phyloP scores from a whole-genome alignment of 129 eudicot genomes.

The Artemisia argyi region DNA sequence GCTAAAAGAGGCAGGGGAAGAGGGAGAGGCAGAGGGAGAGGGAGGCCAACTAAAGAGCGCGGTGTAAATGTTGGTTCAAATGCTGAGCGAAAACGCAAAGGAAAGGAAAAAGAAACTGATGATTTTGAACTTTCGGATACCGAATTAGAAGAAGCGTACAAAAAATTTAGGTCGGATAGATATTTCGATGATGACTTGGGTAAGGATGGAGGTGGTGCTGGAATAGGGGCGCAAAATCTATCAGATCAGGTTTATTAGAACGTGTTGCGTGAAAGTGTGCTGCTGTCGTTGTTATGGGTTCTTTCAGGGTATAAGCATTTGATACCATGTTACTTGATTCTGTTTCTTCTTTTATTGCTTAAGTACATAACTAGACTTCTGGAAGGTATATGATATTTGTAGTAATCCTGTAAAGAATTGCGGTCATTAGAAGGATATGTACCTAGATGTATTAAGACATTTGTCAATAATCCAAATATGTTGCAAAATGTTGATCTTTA shows the following conservation, averaged over 20 bases:
- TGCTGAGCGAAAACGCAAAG: not conserved
- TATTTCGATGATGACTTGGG: not conserved
- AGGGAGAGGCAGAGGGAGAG: not conserved
- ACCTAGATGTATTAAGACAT: too few relatives aligned
- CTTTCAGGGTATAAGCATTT: not conserved
- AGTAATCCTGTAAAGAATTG: too few relatives aligned
- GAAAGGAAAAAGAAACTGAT: conserved; percentile 1
- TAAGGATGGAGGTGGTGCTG: not conserved
- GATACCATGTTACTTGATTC: too few relatives aligned
- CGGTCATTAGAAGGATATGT: too few relatives aligned
- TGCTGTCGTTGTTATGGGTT: not conserved
- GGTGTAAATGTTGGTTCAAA: not conserved
- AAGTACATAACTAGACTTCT: too few relatives aligned
- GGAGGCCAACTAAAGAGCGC: not conserved
- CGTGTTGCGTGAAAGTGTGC: not conserved
- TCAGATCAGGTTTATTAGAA: not conserved
- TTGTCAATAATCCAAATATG: too few relatives aligned
- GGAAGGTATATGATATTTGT: too few relatives aligned
- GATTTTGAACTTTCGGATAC: not conserved
- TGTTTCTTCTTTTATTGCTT: too few relatives aligned
- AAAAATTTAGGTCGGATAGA: not conserved
- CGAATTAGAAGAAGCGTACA: not conserved
- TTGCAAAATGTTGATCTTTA: too few relatives aligned
- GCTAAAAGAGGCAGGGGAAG: conserved; percentile 4
- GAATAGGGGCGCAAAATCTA: not conserved